Evolutionary conservation across 2,329 filamentous ascomycete species (phyloP).

Genomic region (Teratosphaeria epicoccoides): DNA sequence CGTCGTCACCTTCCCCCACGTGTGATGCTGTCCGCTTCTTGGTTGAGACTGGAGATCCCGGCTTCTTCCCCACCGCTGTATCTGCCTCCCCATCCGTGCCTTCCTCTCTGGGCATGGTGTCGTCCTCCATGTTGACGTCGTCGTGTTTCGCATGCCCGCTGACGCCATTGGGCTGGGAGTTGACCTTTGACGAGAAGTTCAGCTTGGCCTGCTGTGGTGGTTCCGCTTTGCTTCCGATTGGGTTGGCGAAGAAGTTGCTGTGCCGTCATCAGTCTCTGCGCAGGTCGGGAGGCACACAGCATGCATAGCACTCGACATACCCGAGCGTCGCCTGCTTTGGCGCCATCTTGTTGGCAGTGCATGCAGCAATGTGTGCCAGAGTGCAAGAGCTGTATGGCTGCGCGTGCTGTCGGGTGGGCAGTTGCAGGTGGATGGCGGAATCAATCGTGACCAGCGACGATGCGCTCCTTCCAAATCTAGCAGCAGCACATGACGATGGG

Average conservation of each 20-base stretch:
- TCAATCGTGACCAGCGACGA: too few species aligned
- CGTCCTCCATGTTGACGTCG: conserved; percentile 26
- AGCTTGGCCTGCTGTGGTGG: conserved; percentile 68
- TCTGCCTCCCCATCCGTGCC: conserved; percentile 12
- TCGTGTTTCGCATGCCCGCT: conserved; percentile 17
- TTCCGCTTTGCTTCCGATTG: conserved; percentile 48
- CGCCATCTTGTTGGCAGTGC: conserved; percentile 28
- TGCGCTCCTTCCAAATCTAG: conserved; percentile 5
- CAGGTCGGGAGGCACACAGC: too few species aligned
- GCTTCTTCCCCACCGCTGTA: conserved; percentile 11
- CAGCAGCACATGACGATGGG: conserved; percentile 8
- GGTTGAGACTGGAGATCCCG: conserved; percentile 10
- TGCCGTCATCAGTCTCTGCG: neutral
- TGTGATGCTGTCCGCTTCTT: conserved; percentile 21
- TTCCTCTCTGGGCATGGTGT: conserved; percentile 11
- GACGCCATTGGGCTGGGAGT: conserved; percentile 13
- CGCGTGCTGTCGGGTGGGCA: conserved; percentile 8
- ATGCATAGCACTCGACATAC: conserved; percentile 79
- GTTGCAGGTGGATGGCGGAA: conserved; percentile 3
- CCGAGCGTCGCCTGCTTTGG: conserved; percentile 72
- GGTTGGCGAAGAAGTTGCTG: conserved; percentile 77
- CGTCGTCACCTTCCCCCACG: conserved; percentile 15
- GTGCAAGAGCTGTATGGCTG: conserved; percentile 5
- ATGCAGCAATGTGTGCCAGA: conserved; percentile 3
- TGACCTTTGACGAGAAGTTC: conserved; percentile 49